Evolutionary conservation across 768 basidiomycete species (phyloP), one percentile per base, ranked within the genome.

Genomic region (Leccinum fibrillosum): DNA sequence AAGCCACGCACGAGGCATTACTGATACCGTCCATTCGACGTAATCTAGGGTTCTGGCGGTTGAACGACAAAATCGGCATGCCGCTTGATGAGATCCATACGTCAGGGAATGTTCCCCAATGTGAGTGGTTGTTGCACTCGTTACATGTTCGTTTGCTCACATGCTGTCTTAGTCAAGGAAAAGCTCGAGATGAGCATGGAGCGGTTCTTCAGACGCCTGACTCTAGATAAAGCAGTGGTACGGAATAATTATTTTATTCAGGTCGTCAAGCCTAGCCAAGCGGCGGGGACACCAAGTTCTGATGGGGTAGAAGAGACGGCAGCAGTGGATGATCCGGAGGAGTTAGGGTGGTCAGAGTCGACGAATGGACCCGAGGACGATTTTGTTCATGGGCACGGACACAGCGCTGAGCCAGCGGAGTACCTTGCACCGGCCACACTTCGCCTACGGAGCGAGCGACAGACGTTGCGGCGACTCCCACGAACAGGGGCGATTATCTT

Each of bases 11-110:
- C 28, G 42, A 26, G 28, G 37, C 12, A 30, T 52, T 7, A 35
- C 53, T 59, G 48, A 58, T 51, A 9, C 15, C 4, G 53, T 45
- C 3, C 9, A 51, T 52, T 21, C 37, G 4, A 60, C 58, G 56
- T 59, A 45, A 59, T 34, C 44, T 65, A 88, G 90, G 90, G 23
- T 86, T 83, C 60, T 91, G 90, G 90, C 79, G 89, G 17, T 78
- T 91, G 74, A 69, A 80, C 61, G 89, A 91, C 72, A 91, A 91
- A 74, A 82, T 89, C 54, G 91, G 89, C 7, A 75, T 85, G 64
- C 77, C 84, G 21, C 74, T 91, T 37, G 85, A 89, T 54, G 84
- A 89, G 54, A 90, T 91, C 45, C 89, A 92, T 71, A 71, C 76
- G 55, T 76, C 79, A 26, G 89, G 90, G 26, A 75, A 85, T 65